phyloP scores from a whole-genome alignment of 2,329 filamentous ascomycete genomes.

The Phaeosphaeria sp. region DNA sequence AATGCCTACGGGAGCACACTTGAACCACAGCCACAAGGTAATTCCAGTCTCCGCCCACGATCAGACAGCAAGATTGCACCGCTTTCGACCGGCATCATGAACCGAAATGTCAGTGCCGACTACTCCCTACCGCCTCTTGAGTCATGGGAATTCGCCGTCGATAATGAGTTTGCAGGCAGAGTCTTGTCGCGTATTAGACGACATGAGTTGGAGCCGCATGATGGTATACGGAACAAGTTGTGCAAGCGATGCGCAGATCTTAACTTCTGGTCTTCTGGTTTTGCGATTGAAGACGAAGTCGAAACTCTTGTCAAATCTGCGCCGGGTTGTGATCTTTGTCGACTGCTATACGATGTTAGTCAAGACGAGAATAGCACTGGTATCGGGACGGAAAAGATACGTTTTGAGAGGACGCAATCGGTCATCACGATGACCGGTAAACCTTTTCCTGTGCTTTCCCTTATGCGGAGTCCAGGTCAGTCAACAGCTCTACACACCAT shows the following conservation, averaged over 20 bases:
- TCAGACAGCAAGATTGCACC: neutral
- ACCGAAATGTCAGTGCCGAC: conserved; percentile 3
- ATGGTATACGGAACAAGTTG: neutral
- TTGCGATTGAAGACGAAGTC: conserved; percentile 2
- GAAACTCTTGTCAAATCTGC: neutral
- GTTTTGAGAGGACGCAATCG: conserved; percentile 8
- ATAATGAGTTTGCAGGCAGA: conserved; percentile 16
- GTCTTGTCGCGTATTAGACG: neutral
- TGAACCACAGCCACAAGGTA: neutral
- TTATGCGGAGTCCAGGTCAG: conserved; percentile 8
- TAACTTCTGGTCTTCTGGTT: conserved; percentile 15
- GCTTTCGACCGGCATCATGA: conserved; percentile 6
- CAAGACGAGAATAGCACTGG: neutral
- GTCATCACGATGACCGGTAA: conserved; percentile 4
- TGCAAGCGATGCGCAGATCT: conserved; percentile 8
- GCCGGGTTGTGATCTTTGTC: conserved; percentile 13
- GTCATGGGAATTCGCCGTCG: conserved; percentile 17
- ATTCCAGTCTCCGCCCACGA: neutral
- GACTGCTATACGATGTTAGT: conserved; percentile 2
- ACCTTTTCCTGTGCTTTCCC: conserved; percentile 10
- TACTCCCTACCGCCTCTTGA: conserved; percentile 11
- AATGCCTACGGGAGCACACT: neutral
- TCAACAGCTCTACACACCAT: neutral
- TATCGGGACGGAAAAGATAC: neutral
- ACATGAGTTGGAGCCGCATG: too few relatives aligned